phyloP scores from a whole-genome alignment of 2,329 filamentous ascomycete genomes.

The Verticillium isaacii region DNA sequence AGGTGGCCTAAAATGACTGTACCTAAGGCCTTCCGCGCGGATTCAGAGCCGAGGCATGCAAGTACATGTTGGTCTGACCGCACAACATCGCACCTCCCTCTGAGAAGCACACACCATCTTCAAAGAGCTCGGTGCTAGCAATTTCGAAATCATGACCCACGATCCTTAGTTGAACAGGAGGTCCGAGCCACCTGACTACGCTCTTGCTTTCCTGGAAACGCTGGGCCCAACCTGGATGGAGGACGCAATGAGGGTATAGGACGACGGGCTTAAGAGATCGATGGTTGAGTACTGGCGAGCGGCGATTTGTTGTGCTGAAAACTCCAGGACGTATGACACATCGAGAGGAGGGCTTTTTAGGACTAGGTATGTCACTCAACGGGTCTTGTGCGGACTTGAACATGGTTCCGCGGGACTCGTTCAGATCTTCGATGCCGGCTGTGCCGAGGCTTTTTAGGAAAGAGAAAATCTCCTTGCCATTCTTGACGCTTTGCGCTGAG shows the following conservation, averaged over 20 bases:
- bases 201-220: not conserved
- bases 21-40: too few species aligned
- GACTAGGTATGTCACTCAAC: conserved; percentile 3
- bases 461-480: conserved; percentile 34
- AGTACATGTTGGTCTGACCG: conserved; percentile 33
- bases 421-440: conserved; percentile 20
- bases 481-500: conserved; percentile 36
- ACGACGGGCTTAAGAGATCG: conserved; percentile 21
- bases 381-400: conserved; percentile 22
- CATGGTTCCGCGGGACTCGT: conserved; percentile 23
- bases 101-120: conserved; percentile 16
- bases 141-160: conserved; percentile 2
- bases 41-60: conserved; percentile 8
- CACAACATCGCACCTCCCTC: conserved; percentile 20
- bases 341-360: conserved; percentile 19
- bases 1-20: too few species aligned
- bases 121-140: conserved; percentile 7
- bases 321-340: conserved; percentile 26
- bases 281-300: conserved; percentile 26
- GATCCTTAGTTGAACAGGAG: not conserved
- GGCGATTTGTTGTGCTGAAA: conserved; percentile 18
- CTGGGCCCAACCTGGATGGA: not conserved
- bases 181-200: not conserved
- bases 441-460: conserved; percentile 32
- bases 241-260: conserved; percentile 3